Percentiles rank a stretch among this genome's conserved stretches.
Evolutionary conservation across 2,329 filamentous ascomycete species (phyloP).

Genomic region (Falciphora oryzae): DNA sequence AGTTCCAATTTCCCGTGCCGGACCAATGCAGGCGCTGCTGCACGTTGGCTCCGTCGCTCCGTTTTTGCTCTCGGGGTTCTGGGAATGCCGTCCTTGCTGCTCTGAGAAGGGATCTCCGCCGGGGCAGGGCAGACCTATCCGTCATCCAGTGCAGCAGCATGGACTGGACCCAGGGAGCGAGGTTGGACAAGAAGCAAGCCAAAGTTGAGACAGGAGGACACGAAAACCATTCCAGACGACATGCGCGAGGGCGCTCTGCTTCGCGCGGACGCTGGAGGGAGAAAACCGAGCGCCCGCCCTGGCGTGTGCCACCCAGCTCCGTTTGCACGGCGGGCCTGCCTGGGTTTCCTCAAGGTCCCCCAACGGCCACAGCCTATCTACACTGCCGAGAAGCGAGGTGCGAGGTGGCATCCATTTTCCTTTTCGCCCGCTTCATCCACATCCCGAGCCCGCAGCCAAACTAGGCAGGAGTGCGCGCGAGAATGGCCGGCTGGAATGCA

Average conservation of each 20-base stretch:
- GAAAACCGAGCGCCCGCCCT: not conserved
- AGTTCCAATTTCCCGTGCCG: not conserved
- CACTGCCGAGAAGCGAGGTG: not conserved
- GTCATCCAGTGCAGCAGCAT: not conserved
- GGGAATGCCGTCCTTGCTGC: not conserved
- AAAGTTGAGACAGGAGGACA: not conserved
- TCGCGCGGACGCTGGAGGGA: not conserved
- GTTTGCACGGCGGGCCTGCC: too few species aligned
- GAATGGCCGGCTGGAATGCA: not conserved
- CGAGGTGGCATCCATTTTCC: not conserved
- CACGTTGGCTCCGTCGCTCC: not conserved
- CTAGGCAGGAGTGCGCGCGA: not conserved
- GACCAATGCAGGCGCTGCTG: not conserved
- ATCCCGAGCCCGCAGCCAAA: not conserved
- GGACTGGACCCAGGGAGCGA: not conserved
- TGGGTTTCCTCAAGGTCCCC: not conserved
- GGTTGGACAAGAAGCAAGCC: not conserved
- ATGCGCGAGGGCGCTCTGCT: not conserved
- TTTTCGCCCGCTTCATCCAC: not conserved
- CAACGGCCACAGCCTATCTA: too few species aligned
- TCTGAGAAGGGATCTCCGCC: too few species aligned
- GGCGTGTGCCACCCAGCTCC: too few species aligned
- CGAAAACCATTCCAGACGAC: not conserved
- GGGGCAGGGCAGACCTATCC: too few species aligned
- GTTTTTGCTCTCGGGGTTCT: not conserved